These are phyloP conservation scores for Metarhizium rileyi DNA, from an alignment of 2,329 filamentous ascomycete genomes.

Conservation along the genomic window DNA sequence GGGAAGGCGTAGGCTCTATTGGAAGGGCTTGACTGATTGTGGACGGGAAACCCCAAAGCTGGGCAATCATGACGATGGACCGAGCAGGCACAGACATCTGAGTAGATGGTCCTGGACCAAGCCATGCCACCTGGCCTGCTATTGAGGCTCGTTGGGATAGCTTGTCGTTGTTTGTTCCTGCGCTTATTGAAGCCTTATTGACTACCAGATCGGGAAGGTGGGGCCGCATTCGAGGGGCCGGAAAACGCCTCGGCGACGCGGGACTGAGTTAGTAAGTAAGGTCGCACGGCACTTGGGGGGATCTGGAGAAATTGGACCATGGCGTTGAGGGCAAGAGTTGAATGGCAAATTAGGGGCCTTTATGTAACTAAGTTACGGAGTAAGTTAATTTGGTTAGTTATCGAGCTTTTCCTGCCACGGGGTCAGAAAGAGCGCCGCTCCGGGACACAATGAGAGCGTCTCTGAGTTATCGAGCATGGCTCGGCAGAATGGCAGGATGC, in stretches of 20 bases:
- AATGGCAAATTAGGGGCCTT: too few species aligned
- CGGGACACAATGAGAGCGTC: too few species aligned
- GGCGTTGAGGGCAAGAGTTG: too few species aligned
- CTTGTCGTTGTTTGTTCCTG: neutral
- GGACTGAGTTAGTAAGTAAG: neutral
- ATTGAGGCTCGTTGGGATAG: neutral
- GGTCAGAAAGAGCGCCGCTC: too few species aligned
- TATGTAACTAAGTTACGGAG: too few species aligned
- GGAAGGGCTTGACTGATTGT: neutral
- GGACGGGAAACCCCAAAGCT: neutral
- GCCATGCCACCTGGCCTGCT: neutral
- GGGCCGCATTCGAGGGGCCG: neutral
- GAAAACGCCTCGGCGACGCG: neutral
- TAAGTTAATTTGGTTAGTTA: too few species aligned
- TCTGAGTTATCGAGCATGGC: too few species aligned
- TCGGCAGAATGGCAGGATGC: too few species aligned
- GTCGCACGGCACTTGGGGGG: neutral
- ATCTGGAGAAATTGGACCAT: too few species aligned
- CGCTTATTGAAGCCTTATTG: constrained; percentile 17
- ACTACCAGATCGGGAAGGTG: constrained; percentile 14
- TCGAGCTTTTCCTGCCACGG: too few species aligned
- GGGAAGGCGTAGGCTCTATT: neutral
- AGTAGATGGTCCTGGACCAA: neutral
- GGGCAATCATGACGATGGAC: neutral
- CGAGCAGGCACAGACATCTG: neutral